Conservation (phyloP, 2,329 filamentous ascomycete genomes). For the Calonectria pseudoreteaudii region DNA sequence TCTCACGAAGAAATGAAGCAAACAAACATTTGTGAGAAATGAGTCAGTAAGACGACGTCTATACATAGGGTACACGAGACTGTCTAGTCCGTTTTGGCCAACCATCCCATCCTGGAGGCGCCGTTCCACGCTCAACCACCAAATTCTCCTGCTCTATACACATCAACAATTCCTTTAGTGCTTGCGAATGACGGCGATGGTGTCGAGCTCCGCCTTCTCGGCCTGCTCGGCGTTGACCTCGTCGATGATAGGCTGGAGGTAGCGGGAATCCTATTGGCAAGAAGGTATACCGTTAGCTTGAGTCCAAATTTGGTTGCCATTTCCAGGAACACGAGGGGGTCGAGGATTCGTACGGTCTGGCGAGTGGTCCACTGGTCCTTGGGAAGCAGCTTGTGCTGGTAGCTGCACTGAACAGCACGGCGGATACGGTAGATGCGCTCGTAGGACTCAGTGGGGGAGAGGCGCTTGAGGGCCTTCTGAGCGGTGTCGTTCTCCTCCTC, state of each 20-base stretch:
- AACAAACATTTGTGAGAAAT: conserved; percentile 37
- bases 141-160: conserved; percentile 29
- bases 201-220: conserved; percentile 66
- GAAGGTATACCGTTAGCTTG: conserved; percentile 30
- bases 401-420: conserved; percentile 85
- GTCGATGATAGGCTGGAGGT: conserved; percentile 65
- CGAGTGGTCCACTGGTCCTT: conserved; percentile 71
- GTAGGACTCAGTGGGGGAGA: conserved; percentile 90
- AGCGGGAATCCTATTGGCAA: conserved; percentile 60
- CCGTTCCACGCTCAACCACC: conserved; percentile 39
- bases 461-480: conserved; percentile 89
- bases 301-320: conserved; percentile 22
- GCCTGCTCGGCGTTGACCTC: conserved; percentile 62
- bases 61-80: conserved; percentile 52
- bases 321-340: conserved; percentile 28
- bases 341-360: conserved; percentile 57
- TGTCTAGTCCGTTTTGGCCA: conserved; percentile 44
- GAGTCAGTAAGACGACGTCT: conserved; percentile 47
- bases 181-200: conserved; percentile 62
- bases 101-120: conserved; percentile 34
- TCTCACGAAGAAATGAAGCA: conserved; percentile 17
- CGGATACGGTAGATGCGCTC: conserved; percentile 98
- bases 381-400: conserved; percentile 74
- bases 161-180: conserved; percentile 49
- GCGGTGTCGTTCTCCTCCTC: conserved; percentile 91